A percentile compares a stretch with the other conserved stretches of the same genome.
These are phyloP conservation scores for Brassica cretica DNA, from an alignment of 345 rosid species.

Conservation along the genomic window DNA sequence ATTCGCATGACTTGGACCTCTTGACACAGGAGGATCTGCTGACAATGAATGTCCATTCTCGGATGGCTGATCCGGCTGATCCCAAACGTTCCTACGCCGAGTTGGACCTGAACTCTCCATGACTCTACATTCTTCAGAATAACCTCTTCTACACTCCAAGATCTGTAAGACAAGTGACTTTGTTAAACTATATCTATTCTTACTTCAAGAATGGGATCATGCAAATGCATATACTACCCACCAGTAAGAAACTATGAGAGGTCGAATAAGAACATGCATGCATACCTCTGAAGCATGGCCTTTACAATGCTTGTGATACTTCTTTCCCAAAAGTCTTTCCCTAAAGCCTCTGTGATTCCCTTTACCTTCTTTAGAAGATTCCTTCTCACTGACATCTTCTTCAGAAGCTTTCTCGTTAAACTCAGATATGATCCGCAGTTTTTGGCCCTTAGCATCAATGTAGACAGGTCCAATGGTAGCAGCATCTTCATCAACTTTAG, in stretches of 20 bases:
- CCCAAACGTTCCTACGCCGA: conserved; percentile 51
- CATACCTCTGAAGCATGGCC: conserved; percentile 59
- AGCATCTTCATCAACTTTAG: conserved; percentile 44
- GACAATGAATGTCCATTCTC: conserved; percentile 43
- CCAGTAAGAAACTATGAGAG: background rate
- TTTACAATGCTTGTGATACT: conserved; percentile 56
- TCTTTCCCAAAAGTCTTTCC: conserved; percentile 45
- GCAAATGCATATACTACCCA: background rate
- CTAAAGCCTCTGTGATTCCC: conserved; percentile 20
- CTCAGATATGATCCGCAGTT: conserved; percentile 81
- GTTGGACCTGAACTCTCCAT: conserved; percentile 34
- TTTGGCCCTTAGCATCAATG: conserved; percentile 82
- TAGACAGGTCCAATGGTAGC: conserved; percentile 74
- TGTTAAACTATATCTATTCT: background rate
- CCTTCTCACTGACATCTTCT: conserved; percentile 34
- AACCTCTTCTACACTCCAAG: conserved; percentile 42
- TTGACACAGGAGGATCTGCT: conserved; percentile 38
- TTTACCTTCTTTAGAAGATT: conserved; percentile 41
- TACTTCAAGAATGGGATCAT: background rate
- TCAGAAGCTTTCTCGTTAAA: conserved; percentile 29
- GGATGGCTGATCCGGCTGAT: conserved; percentile 46
- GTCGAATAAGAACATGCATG: conserved; percentile 24
- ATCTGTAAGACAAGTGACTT: conserved; percentile 24
- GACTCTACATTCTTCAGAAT: conserved; percentile 38
- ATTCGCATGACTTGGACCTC: conserved; percentile 42